Evolutionary conservation across 306 rosid genomes (phyloP).

Genomic region (Myrica gale): DNA sequence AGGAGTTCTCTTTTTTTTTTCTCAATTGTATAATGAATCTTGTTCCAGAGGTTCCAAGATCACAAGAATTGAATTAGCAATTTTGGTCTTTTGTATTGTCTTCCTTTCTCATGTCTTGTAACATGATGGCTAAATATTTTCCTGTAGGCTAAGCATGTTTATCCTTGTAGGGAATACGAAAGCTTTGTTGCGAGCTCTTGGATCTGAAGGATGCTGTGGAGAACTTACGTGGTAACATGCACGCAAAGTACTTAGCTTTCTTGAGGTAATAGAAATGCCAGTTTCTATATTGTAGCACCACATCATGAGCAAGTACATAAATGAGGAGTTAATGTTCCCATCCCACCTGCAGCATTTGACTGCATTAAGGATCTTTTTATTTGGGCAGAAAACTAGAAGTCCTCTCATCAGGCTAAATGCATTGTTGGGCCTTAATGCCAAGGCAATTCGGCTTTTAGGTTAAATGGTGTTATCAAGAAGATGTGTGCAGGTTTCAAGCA

Average conservation of each 20-base stretch:
- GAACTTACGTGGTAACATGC: slow-evolving; percentile 91
- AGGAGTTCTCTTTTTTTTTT: background rate
- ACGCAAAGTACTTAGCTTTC: slow-evolving; percentile 84
- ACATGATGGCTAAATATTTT: background rate
- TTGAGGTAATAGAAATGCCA: slow-evolving; percentile 57
- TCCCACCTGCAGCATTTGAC: background rate
- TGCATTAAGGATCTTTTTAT: background rate
- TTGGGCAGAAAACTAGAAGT: background rate
- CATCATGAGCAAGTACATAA: background rate
- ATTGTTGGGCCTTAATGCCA: background rate
- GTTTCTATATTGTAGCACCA: background rate
- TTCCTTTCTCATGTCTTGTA: background rate
- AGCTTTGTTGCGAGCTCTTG: slow-evolving; percentile 89
- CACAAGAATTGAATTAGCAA: background rate
- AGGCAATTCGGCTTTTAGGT: background rate
- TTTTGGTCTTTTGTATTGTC: background rate
- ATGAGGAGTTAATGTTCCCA: background rate
- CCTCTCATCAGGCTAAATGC: background rate
- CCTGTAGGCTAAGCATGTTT: slow-evolving; percentile 1
- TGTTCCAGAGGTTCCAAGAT: background rate
- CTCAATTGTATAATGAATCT: background rate
- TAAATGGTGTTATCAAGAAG: background rate
- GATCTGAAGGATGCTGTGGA: slow-evolving; percentile 95
- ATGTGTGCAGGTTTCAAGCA: background rate
- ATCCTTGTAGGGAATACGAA: slow-evolving; percentile 78